Conservation (phyloP, 1,284 basidiomycete genomes). For the Ustilago trichophora region DNA sequence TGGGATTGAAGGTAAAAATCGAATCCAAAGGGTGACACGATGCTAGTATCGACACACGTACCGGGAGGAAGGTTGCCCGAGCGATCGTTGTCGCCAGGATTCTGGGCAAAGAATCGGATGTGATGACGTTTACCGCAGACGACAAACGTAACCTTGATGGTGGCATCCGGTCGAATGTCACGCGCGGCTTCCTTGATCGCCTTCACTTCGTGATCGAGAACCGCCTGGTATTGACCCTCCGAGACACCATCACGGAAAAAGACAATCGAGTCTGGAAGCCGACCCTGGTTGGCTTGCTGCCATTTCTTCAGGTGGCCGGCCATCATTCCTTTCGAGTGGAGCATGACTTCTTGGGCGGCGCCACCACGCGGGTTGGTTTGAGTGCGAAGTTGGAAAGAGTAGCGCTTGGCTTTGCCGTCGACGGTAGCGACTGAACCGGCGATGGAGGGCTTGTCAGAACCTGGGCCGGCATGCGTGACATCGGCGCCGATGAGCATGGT, state of each 20-base stretch:
- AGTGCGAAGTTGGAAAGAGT: conserved; percentile 67
- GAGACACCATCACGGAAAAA: conserved; percentile 70
- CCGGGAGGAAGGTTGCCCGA: conserved; percentile 69
- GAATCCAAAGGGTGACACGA: conserved; percentile 69
- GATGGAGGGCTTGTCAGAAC: conserved; percentile 68
- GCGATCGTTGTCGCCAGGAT: conserved; percentile 61
- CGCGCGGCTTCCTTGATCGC: conserved; percentile 64
- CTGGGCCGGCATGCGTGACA: conserved; percentile 64
- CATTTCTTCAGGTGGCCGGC: conserved; percentile 46
- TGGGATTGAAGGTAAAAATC: conserved; percentile 65
- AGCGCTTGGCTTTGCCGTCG: conserved; percentile 66
- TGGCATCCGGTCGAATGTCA: conserved; percentile 60
- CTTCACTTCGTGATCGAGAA: conserved; percentile 67
- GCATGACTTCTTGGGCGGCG: conserved; percentile 64
- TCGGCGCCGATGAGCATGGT: conserved; percentile 69
- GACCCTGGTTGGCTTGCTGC: conserved; percentile 54
- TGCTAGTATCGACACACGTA: conserved; percentile 65
- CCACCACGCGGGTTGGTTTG: conserved; percentile 66
- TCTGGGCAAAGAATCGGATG: conserved; percentile 68
- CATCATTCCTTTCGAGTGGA: conserved; percentile 55
- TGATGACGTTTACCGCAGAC: conserved; percentile 64
- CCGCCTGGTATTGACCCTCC: conserved; percentile 69
- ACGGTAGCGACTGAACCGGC: conserved; percentile 68
- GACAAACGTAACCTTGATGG: conserved; percentile 59
- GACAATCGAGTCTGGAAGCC: conserved; percentile 66